phyloP scores from a whole-genome alignment of 2,329 filamentous ascomycete species.

The Ophioceras dolichostomum region DNA sequence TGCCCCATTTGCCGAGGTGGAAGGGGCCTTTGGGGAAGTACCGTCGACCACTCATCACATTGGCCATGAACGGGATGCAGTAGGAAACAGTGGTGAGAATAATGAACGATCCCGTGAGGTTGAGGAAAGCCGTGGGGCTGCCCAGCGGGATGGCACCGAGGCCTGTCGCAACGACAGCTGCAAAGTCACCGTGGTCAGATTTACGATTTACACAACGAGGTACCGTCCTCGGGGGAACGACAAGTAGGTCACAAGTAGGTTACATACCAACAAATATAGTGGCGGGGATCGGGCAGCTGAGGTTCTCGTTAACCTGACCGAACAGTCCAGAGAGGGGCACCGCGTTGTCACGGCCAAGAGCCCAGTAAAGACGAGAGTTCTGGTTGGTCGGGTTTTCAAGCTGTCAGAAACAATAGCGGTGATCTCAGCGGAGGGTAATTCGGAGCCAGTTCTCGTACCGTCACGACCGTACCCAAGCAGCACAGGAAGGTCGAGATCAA shows the following conservation, averaged over 20 bases:
- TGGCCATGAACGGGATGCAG: conserved; percentile 33
- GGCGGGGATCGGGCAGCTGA: conserved; percentile 46
- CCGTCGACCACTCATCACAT: conserved; percentile 36
- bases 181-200: no score
- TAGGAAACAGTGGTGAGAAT: conserved; percentile 44
- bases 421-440: no score
- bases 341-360: conserved; percentile 45
- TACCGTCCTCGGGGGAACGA: no score
- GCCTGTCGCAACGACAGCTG: conserved; percentile 32
- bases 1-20: conserved; percentile 37
- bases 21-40: conserved; percentile 41
- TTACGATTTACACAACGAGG: no score
- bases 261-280: conserved; percentile 36
- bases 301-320: conserved; percentile 34
- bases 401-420: no score
- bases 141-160: conserved; percentile 45
- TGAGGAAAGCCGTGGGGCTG: conserved; percentile 40
- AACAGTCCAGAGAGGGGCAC: conserved; percentile 44
- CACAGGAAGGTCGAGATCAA: conserved; percentile 37
- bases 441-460: no score
- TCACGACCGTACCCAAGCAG: conserved; percentile 37
- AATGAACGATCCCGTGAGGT: conserved; percentile 45
- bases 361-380: conserved; percentile 30
- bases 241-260: no score
- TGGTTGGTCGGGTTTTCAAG: no score